phyloP scores from a whole-genome alignment of 305 asterid species.

The Andrographis paniculata region DNA sequence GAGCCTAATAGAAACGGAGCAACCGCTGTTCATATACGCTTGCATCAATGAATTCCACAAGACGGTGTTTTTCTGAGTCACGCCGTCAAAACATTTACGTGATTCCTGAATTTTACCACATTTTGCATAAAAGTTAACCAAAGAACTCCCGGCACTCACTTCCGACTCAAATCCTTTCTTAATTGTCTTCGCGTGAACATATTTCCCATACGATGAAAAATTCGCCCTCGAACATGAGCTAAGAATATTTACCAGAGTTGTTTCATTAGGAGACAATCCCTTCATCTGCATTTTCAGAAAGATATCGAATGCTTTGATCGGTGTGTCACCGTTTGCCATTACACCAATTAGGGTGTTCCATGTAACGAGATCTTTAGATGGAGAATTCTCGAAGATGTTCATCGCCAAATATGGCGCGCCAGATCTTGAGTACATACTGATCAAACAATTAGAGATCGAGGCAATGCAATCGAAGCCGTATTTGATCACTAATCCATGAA shows the following conservation, averaged over 20 bases:
- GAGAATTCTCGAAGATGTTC: constrained; percentile 5
- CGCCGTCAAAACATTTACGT: constrained; percentile 2
- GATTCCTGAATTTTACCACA: neutral
- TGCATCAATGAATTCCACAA: constrained; percentile 10
- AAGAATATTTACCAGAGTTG: constrained; percentile 1
- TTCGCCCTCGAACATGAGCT: constrained; percentile 4
- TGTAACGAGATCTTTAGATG: constrained; percentile 6
- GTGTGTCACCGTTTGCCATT: neutral
- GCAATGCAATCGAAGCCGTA: constrained; percentile 2
- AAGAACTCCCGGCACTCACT: constrained; percentile 2
- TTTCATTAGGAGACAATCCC: constrained; percentile 10
- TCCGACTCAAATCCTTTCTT: constrained; percentile 4
- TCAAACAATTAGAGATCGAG: constrained; percentile 8
- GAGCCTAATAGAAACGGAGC: neutral
- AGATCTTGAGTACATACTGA: constrained; percentile 4
- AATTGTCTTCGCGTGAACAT: neutral
- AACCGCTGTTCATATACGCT: neutral
- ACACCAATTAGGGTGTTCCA: constrained; percentile 13
- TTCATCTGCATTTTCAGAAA: constrained; percentile 2
- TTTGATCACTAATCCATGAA: constrained; percentile 6
- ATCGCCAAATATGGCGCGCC: neutral
- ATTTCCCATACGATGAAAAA: neutral
- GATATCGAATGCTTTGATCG: neutral
- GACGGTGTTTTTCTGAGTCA: constrained; percentile 2
- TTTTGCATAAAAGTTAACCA: constrained; percentile 6